A percentile compares a stretch with the other conserved stretches of the same genome.
Conservation (phyloP, 768 basidiomycete genomes). For the button mushroom (Agaricus bisporus) region DNA sequence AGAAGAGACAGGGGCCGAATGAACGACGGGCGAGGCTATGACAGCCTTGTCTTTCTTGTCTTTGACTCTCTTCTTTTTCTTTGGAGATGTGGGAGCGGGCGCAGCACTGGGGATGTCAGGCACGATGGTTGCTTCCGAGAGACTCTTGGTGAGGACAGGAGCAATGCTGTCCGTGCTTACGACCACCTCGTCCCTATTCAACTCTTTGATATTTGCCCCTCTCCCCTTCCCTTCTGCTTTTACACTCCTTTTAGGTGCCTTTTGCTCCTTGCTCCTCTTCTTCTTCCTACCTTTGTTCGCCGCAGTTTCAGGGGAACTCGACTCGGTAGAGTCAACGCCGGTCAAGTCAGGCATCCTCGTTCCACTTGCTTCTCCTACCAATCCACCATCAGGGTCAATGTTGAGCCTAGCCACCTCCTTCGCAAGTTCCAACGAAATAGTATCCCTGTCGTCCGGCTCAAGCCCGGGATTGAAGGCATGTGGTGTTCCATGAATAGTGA, state of each 20-base stretch:
- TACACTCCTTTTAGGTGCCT: constrained; percentile 8
- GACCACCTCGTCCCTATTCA: not conserved
- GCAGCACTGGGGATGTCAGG: not conserved
- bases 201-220: not conserved
- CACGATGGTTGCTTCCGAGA: constrained; percentile 11
- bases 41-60: constrained; percentile 5
- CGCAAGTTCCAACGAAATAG: not conserved
- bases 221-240: not conserved
- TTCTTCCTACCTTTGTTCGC: not conserved
- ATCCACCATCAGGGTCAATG: not conserved
- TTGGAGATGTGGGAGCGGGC: not conserved
- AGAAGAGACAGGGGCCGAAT: constrained; percentile 34
- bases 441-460: not conserved
- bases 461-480: not conserved
- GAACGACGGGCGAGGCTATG: constrained; percentile 30
- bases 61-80: constrained; percentile 15
- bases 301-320: not conserved
- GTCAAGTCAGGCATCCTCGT: not conserved
- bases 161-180: not conserved
- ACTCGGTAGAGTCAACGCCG: not conserved
- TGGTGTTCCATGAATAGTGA: not conserved
- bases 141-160: constrained; percentile 1
- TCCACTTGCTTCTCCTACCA: not conserved
- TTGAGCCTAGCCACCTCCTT: not conserved
- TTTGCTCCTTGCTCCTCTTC: constrained; percentile 13